Evolutionary conservation across 2,329 filamentous ascomycete species (phyloP), one percentile per base, ranked within the genome.

Genomic region (Xylaria arbuscula): DNA sequence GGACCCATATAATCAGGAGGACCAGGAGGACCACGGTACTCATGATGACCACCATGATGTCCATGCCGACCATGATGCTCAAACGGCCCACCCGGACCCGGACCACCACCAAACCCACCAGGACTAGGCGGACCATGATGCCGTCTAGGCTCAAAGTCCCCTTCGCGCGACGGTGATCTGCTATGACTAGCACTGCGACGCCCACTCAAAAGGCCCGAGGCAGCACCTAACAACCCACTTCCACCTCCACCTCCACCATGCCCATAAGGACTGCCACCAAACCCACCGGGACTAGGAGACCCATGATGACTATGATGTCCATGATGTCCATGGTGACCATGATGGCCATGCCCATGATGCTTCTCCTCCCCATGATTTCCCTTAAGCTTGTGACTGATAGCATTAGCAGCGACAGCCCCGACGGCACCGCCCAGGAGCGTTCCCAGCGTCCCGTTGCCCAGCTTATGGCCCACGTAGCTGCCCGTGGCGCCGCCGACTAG

Each of bases 391-490:
- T 82, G 73, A 75, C 85, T 84, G 45, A 88, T 75, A 19, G 83
- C 78, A 71, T 88, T 88, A 8, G 87, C 87, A 2, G 83, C 84
- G 13, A 88, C 81, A 0, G 86, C 87, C 28, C 88, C 88, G 11
- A 83, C 85, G 1, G 87, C 81, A 8, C 83, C 79, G 0, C 87
- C 87, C 1, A 84, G 81, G 6, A 88, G 72, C 1, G 87, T 86
- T 28, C 85, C 85, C 42, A 89, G 74, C 56, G 84, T 79, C 7
- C 86, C 86, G 62, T 85, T 85, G 22, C 87, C 86, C 11, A 86
- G 75, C 76, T 89, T 84, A 74, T 88, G 84, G 0, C 84, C 87
- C 0, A 87, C 65, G 65, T 85, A 84, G 0, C 84, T 87, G 45
- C 87, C 87, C 0, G 82, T 83, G 2, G 83, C 85, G 24, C 85